Conservation (phyloP, 345 rosid genomes). For the Boechera stricta region DNA sequence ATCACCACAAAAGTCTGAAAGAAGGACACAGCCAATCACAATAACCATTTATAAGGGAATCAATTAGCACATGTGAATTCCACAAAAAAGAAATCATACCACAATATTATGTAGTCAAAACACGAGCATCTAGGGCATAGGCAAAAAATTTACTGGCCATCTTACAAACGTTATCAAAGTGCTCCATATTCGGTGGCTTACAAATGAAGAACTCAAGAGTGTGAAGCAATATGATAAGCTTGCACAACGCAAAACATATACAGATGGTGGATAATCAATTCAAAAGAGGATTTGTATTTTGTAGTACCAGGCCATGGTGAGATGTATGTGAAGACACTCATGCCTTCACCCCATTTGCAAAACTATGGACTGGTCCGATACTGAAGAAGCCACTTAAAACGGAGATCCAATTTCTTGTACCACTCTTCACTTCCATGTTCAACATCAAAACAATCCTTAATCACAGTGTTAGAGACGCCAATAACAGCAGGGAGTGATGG, state of each 20-base stretch:
- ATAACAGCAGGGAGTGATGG: conserved; percentile 93
- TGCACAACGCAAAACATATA: background rate
- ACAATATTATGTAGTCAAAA: conserved; percentile 69
- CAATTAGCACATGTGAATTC: conserved; percentile 9
- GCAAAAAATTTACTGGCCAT: conserved; percentile 86
- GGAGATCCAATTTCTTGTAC: conserved; percentile 74
- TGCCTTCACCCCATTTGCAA: conserved; percentile 85
- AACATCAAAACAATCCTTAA: conserved; percentile 92
- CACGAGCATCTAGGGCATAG: conserved; percentile 93
- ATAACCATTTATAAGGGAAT: conserved; percentile 19
- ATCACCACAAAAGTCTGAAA: background rate
- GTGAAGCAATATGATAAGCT: conserved; percentile 13
- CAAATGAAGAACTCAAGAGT: conserved; percentile 21
- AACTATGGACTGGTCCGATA: conserved; percentile 90
- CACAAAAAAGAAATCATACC: conserved; percentile 53
- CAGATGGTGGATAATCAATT: conserved; percentile 4
- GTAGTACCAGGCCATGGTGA: conserved; percentile 90
- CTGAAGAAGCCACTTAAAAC: conserved; percentile 96
- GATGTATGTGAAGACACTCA: conserved; percentile 93
- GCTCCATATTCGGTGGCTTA: conserved; percentile 90
- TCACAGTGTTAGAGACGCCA: conserved; percentile 96
- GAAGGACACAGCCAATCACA: background rate
- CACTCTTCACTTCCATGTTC: conserved; percentile 70
- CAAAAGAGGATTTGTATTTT: conserved; percentile 27
- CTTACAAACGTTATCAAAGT: conserved; percentile 70